Base-by-base conservation (phyloP, 163 green algal species). In the Scenedesmus sp. region DNA sequence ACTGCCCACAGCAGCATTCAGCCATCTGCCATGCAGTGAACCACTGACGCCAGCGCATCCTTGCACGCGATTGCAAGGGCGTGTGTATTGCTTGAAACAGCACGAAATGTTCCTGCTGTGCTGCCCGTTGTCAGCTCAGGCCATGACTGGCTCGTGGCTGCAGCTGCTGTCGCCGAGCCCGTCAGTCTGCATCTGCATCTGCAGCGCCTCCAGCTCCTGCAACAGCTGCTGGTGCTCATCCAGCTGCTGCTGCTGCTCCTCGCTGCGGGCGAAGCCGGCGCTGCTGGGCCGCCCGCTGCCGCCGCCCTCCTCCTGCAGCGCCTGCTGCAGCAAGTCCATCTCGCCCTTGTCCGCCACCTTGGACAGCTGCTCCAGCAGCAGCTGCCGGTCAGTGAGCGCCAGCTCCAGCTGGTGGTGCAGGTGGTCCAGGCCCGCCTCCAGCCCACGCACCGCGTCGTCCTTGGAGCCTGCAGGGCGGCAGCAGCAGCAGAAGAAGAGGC, bases 341-440 rank as follows among this genome's bases (percentile, higher is more conserved):
- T 59, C 60, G 16, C 66, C 66, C 60, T 81, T 81, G 73, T 90
- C 85, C 23, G 54, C 81, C 82, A 82, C 86, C 62, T 64, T 88
- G 54, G 18, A 9, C 26, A 92, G 88, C 81, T 92, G 4, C 74
- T 83, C 13, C 20, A 92, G 56, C 88, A 92, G 88, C 81, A 92
- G 64, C 52, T 92, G 20, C 16, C 88, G 26, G 66, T 92, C 88
- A 13, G 73, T 73, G 46, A 92, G 81, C 8, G 88, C 88, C 23
- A 92, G 54, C 81, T 84, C 81, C 62, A 92, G 66, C 81, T 92
- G 88, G 73, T 92, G 88, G 18, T 86, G 26, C 81, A 92, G 88
- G 66, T 92, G 88, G 66, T 92, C 77, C 26, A 88, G 46, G 2
- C 66, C 81, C 46, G 81, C 81, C 66, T 88, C 81, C 18, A 92